Evolutionary conservation across 371 early-diverging fungal species (phyloP).

Genomic region (Umbelopsis sp.): DNA sequence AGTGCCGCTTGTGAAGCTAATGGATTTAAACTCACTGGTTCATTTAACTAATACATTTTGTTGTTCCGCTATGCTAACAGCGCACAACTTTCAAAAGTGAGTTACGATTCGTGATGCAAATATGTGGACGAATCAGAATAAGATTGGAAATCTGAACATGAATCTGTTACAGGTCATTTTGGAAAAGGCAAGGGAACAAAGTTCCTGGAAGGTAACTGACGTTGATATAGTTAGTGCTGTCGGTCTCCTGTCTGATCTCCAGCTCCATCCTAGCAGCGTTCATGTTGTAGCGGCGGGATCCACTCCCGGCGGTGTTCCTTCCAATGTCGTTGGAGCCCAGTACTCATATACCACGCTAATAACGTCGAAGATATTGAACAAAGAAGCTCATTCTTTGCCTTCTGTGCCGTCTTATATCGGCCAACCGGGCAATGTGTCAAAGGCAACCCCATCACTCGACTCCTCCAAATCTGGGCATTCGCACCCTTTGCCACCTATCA

Average conservation of each 20-base stretch:
- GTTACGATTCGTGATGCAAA: not conserved
- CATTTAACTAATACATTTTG: not conserved
- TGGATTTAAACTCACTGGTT: not conserved
- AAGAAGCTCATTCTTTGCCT: conserved; percentile 10
- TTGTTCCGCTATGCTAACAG: not conserved
- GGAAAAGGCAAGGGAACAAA: conserved; percentile 46
- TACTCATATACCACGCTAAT: conserved; percentile 49
- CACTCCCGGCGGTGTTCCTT: conserved; percentile 14
- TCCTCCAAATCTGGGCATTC: conserved; percentile 24
- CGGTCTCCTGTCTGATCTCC: conserved; percentile 19
- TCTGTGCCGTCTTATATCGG: conserved; percentile 26
- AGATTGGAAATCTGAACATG: not conserved
- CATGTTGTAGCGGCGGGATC: conserved; percentile 16
- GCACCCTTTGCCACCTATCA: conserved; percentile 31
- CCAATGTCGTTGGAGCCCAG: conserved; percentile 45
- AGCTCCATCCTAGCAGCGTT: conserved; percentile 16
- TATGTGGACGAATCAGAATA: not conserved
- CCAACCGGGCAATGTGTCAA: conserved; percentile 7
- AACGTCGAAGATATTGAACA: conserved; percentile 20
- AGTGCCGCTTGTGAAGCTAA: not conserved
- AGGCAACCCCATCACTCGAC: conserved; percentile 23
- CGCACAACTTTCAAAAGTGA: conserved; percentile 15
- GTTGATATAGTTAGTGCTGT: conserved; percentile 30
- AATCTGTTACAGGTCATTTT: conserved; percentile 41
- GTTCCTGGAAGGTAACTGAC: conserved; percentile 51